A percentile compares a stretch with the other conserved stretches of the same genome.
These are phyloP conservation scores for Stagonosporopsis cucurbitacearum DNA, from an alignment of 2,329 filamentous ascomycete genomes.

Conservation along the genomic window DNA sequence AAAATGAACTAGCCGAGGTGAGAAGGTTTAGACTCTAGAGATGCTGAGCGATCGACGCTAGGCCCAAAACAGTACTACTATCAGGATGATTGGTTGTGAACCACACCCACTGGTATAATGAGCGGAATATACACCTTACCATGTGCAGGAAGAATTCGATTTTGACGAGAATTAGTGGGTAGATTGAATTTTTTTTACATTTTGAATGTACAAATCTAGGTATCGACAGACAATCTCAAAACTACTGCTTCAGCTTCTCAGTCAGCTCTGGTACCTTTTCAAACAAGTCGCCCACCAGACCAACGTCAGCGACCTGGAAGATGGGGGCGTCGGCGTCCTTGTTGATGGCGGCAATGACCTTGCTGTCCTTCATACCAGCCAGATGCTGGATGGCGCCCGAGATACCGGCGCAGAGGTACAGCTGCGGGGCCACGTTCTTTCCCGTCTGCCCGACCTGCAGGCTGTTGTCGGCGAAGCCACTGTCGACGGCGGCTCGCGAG, in stretches of 20 bases:
- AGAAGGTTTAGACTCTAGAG: slow-evolving; percentile 11
- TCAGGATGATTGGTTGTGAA: too few species aligned
- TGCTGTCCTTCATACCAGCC: slow-evolving; percentile 99
- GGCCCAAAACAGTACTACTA: slow-evolving; percentile 9
- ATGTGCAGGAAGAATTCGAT: too few species aligned
- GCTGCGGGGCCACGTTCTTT: slow-evolving; percentile 95
- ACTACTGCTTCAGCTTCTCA: slow-evolving; percentile 77
- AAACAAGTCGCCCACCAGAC: slow-evolving; percentile 92
- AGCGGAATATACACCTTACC: too few species aligned
- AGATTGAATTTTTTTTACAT: too few species aligned
- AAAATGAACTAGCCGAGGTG: not conserved
- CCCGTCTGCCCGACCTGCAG: slow-evolving; percentile 97
- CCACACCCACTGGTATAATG: too few species aligned
- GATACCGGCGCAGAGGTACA: slow-evolving; percentile 95
- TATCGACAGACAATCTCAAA: slow-evolving; percentile 9
- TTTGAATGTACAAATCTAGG: slow-evolving; percentile 16
- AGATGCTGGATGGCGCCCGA: slow-evolving; percentile 97
- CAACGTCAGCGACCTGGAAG: slow-evolving; percentile 97
- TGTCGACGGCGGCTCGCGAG: slow-evolving; percentile 93
- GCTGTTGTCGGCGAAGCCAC: slow-evolving; percentile 97
- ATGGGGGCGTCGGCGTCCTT: slow-evolving; percentile 97
- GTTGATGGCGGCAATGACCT: slow-evolving; percentile 98
- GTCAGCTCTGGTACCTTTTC: slow-evolving; percentile 95
- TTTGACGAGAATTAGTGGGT: too few species aligned
- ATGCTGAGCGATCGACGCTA: slow-evolving; percentile 31